Evolutionary conservation across 768 basidiomycete genomes (phyloP).

Genomic region (Mrakia hoshinonis): DNA sequence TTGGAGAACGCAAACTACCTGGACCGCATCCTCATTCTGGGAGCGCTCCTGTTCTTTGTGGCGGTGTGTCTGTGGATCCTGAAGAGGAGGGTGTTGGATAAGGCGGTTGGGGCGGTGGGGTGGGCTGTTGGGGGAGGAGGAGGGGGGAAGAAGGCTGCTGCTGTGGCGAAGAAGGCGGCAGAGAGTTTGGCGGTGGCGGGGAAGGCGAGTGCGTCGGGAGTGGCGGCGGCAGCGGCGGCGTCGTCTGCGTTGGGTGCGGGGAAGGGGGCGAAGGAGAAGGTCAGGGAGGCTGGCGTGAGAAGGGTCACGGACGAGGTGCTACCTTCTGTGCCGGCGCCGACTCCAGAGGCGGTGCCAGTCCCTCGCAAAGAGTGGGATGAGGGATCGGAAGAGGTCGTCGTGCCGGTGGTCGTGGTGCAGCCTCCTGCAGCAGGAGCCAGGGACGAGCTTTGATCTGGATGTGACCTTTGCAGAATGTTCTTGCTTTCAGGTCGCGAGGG

Average conservation of each 20-base stretch:
- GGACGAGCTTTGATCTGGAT: too few species aligned
- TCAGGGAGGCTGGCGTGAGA: neutral
- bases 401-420: too few species aligned
- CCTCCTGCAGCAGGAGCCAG: too few species aligned
- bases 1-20: constrained; percentile 87
- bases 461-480: too few species aligned
- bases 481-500: too few species aligned
- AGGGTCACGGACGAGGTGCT: neutral
- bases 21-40: constrained; percentile 76
- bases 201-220: neutral
- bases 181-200: neutral
- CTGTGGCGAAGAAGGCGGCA: neutral
- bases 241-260: neutral
- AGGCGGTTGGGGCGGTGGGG: constrained; percentile 65
- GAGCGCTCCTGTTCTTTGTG: constrained; percentile 70
- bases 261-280: neutral
- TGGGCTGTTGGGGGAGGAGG: constrained; percentile 54
- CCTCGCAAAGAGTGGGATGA: neutral
- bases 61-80: constrained; percentile 77
- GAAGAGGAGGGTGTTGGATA: constrained; percentile 76
- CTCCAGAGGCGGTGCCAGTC: neutral
- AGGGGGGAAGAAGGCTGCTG: neutral
- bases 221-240: neutral
- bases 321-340: neutral
- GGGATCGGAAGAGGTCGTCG: too few species aligned